phyloP scores from a whole-genome alignment of 345 rosid species.

The Erodium maritimum region DNA sequence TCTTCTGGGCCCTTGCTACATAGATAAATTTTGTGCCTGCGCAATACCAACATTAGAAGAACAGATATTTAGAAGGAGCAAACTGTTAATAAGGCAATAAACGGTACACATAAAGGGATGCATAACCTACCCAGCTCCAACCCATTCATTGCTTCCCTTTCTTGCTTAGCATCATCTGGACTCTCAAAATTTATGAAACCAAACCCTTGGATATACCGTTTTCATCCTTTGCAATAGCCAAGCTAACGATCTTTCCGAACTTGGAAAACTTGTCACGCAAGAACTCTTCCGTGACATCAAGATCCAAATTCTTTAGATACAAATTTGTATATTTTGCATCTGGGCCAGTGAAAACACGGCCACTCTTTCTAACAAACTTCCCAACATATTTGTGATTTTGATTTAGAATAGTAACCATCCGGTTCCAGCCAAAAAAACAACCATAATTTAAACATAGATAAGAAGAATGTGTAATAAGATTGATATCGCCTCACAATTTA shows the following conservation, averaged over 20 bases:
- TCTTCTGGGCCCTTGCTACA: slow-evolving; percentile 73
- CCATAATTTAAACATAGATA: background rate
- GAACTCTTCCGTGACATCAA: slow-evolving; percentile 36
- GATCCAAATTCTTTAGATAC: slow-evolving; percentile 56
- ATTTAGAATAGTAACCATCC: background rate
- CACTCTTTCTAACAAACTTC: slow-evolving; percentile 47
- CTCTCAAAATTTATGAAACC: slow-evolving; percentile 52
- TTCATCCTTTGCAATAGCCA: slow-evolving; percentile 35
- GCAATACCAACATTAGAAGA: slow-evolving; percentile 7
- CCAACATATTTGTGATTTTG: slow-evolving; percentile 37
- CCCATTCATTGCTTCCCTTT: slow-evolving; percentile 49
- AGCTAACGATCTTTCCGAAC: slow-evolving; percentile 52
- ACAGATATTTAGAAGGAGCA: too few relatives aligned
- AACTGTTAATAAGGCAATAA: background rate
- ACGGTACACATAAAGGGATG: slow-evolving; percentile 6
- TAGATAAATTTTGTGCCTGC: slow-evolving; percentile 51
- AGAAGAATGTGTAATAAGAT: too few relatives aligned
- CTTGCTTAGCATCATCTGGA: slow-evolving; percentile 49
- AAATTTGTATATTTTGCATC: slow-evolving; percentile 53
- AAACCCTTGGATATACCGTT: slow-evolving; percentile 42
- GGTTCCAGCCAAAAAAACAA: background rate
- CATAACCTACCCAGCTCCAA: slow-evolving; percentile 31
- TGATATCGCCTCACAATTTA: background rate
- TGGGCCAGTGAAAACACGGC: slow-evolving; percentile 31
- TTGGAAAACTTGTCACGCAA: slow-evolving; percentile 41